These are phyloP conservation scores for Gautieria morchelliformis DNA, from an alignment of 768 basidiomycete genomes.

Conservation along the genomic window DNA sequence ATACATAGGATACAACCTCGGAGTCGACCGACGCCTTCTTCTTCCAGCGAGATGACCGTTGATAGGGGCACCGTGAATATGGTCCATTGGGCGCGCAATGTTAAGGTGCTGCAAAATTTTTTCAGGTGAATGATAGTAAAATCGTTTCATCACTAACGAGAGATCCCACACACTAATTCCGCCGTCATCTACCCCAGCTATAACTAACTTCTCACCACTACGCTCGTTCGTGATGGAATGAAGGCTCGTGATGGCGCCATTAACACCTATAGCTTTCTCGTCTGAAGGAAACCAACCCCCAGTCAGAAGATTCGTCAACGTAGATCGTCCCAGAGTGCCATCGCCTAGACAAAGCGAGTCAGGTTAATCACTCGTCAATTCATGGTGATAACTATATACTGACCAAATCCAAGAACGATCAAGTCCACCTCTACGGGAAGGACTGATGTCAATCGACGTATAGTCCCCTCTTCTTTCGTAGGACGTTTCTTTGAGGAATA, in stretches of 20 bases:
- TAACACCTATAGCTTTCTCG: constrained; percentile 26
- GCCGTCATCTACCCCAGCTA: constrained; percentile 75
- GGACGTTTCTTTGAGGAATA: neutral
- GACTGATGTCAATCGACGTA: constrained; percentile 26
- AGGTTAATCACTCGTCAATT: neutral
- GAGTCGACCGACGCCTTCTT: constrained; percentile 45
- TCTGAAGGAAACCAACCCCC: constrained; percentile 11
- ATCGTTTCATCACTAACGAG: constrained; percentile 33
- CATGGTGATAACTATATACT: constrained; percentile 13
- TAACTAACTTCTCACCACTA: constrained; percentile 51
- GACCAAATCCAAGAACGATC: constrained; percentile 60
- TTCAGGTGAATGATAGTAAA: neutral
- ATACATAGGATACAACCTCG: constrained; percentile 64
- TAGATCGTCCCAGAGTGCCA: constrained; percentile 20
- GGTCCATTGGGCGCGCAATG: constrained; percentile 61
- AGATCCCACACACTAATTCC: constrained; percentile 65
- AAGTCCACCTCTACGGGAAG: constrained; percentile 49
- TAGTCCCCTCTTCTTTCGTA: neutral
- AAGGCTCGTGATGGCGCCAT: constrained; percentile 39
- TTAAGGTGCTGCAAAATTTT: constrained; percentile 39
- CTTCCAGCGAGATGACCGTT: constrained; percentile 46
- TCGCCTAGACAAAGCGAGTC: constrained; percentile 15
- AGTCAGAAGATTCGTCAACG: constrained; percentile 17
- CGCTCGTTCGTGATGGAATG: constrained; percentile 47
- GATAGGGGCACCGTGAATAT: constrained; percentile 59